These are phyloP conservation scores for Plectosphaerella plurivora DNA, from an alignment of 2,329 filamentous ascomycete genomes.

Conservation along the genomic window DNA sequence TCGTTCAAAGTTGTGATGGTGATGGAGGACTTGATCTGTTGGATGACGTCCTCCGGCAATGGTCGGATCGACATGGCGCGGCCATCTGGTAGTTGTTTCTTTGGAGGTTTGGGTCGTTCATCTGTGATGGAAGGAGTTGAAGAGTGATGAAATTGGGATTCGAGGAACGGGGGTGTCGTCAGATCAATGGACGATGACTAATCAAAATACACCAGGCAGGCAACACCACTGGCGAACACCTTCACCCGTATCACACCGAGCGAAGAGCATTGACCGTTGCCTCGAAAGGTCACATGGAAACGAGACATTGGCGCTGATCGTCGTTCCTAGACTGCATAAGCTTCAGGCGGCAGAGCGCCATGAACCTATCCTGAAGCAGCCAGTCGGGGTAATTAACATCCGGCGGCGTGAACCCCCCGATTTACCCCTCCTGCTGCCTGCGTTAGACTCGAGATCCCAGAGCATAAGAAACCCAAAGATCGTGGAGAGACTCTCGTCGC, in stretches of 20 bases:
- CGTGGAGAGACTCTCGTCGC: neutral
- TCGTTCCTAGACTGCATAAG: neutral
- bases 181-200: neutral
- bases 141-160: neutral
- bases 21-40: constrained; percentile 83
- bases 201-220: neutral
- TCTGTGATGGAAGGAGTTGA: neutral
- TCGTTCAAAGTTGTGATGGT: constrained; percentile 69
- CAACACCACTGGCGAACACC: no score
- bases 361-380: no score
- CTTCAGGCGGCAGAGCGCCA: neutral
- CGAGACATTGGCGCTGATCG: no score
- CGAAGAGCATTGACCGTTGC: no score
- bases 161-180: neutral
- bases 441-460: neutral
- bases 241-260: no score
- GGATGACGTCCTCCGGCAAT: constrained; percentile 65
- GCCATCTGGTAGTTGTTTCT: neutral
- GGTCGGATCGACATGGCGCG: constrained; percentile 58
- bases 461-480: neutral
- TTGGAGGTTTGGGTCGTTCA: neutral
- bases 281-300: no score
- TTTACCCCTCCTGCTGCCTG: neutral
- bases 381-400: no score
- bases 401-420: neutral